phyloP scores from a whole-genome alignment of 495 filamentous ascomycete genomes.

The Patellaria atrata region DNA sequence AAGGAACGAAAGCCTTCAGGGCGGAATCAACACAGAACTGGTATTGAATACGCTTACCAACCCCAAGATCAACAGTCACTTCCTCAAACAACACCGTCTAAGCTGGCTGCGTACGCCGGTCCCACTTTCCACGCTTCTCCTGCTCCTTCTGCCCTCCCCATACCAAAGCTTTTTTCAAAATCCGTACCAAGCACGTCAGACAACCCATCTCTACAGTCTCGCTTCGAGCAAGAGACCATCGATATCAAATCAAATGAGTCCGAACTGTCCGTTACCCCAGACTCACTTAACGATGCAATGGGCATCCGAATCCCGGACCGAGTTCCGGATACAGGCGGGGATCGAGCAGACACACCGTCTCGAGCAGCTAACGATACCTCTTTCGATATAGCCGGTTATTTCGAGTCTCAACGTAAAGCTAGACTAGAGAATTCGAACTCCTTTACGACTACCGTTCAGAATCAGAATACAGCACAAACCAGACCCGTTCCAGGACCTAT shows the following conservation, averaged over 20 bases:
- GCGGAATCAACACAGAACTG: neutral
- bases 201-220: slow-evolving; percentile 27
- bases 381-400: too few relatives aligned
- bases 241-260: slow-evolving; percentile 22
- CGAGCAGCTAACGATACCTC: too few relatives aligned
- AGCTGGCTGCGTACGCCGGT: slow-evolving; percentile 62
- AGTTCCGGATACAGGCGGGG: too few relatives aligned
- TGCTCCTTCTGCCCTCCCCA: slow-evolving; percentile 79
- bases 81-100: slow-evolving; percentile 30
- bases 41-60: neutral
- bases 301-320: too few relatives aligned
- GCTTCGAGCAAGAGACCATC: slow-evolving; percentile 32
- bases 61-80: neutral
- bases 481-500: slow-evolving; percentile 28
- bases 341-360: too few relatives aligned
- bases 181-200: slow-evolving; percentile 50
- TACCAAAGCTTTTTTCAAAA: slow-evolving; percentile 83
- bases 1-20: too few relatives aligned
- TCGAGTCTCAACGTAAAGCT: too few relatives aligned
- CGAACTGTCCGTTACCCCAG: slow-evolving; percentile 22
- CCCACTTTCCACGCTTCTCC: slow-evolving; percentile 93
- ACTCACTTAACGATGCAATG: too few relatives aligned
- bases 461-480: too few relatives aligned
- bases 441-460: too few relatives aligned
- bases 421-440: too few relatives aligned